A percentile compares a stretch with the other conserved stretches of the same genome.
Conservation (phyloP, 495 filamentous ascomycete species). For the Rostrohypoxylon terebratum region DNA sequence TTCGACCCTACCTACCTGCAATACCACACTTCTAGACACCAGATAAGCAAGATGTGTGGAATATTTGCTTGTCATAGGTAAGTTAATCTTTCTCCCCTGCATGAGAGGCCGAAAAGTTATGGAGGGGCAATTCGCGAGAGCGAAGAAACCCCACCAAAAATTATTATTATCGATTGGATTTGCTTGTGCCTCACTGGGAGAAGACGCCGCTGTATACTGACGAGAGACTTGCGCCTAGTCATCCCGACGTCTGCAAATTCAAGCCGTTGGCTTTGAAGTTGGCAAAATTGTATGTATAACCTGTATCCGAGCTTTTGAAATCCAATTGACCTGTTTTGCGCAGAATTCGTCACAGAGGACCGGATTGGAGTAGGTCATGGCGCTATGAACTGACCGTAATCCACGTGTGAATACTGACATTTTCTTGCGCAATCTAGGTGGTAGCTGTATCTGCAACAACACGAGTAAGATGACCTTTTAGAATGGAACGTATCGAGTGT, state of each 20-base stretch:
- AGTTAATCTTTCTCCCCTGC: slow-evolving; percentile 50
- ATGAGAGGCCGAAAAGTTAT: slow-evolving; percentile 37
- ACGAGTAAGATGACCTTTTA: slow-evolving; percentile 71
- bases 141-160: slow-evolving; percentile 40
- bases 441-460: slow-evolving; percentile 86
- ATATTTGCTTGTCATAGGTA: slow-evolving; percentile 96
- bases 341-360: slow-evolving; percentile 94
- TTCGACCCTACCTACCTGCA: background rate
- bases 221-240: slow-evolving; percentile 63
- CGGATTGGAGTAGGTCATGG: slow-evolving; percentile 91
- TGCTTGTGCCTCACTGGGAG: slow-evolving; percentile 39
- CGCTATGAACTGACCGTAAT: slow-evolving; percentile 40
- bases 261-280: slow-evolving; percentile 96
- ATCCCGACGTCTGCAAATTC: slow-evolving; percentile 95
- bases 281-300: slow-evolving; percentile 84
- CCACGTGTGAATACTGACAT: slow-evolving; percentile 35
- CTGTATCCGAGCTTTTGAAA: slow-evolving; percentile 34
- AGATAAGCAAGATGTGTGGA: slow-evolving; percentile 69
- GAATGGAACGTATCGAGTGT: background rate
- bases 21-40: background rate
- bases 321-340: slow-evolving; percentile 54
- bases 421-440: slow-evolving; percentile 66
- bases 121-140: slow-evolving; percentile 49
- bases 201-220: slow-evolving; percentile 39
- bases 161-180: slow-evolving; percentile 42